phyloP scores from a whole-genome alignment of 2,329 filamentous ascomycete genomes.

The Aspergillus phoenicis region DNA sequence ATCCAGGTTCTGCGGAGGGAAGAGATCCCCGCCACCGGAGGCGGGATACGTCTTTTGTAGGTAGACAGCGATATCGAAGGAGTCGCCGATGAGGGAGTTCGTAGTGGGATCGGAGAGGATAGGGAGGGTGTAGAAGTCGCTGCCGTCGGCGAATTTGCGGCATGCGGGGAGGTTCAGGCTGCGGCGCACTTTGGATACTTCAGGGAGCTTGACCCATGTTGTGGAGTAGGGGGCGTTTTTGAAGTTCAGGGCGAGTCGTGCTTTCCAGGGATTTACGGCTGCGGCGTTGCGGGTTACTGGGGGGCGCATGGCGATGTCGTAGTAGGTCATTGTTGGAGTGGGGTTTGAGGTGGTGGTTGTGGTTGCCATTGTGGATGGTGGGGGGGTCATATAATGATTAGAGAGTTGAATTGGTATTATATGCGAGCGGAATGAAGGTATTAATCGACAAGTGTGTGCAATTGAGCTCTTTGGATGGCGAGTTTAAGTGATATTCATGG shows the following conservation, averaged over 20 bases:
- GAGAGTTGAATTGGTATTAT: too few species aligned
- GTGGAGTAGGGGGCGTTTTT: constrained; percentile 53
- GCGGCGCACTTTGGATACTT: constrained; percentile 54
- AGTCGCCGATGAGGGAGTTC: constrained; percentile 56
- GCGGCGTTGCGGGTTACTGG: constrained; percentile 30
- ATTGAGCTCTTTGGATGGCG: too few species aligned
- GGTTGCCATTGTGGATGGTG: constrained; percentile 16
- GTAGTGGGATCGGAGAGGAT: constrained; percentile 54
- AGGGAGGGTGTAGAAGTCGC: constrained; percentile 63
- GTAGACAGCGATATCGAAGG: constrained; percentile 66
- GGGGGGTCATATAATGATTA: not conserved
- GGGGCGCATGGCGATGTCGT: constrained; percentile 50
- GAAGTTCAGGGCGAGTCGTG: constrained; percentile 54
- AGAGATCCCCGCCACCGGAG: constrained; percentile 51
- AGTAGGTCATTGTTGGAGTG: constrained; percentile 41
- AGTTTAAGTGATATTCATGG: too few species aligned
- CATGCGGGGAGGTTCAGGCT: constrained; percentile 51
- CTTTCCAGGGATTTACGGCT: constrained; percentile 57
- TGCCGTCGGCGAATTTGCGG: constrained; percentile 60
- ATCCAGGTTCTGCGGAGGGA: constrained; percentile 50
- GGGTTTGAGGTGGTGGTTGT: constrained; percentile 13
- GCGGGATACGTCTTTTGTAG: constrained; percentile 57
- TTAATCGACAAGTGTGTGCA: too few species aligned
- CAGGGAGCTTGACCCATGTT: constrained; percentile 56
- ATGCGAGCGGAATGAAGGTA: too few species aligned